Evolutionary conservation across 1,139 yeast genomes (phyloP).

Genomic region (Candida sp.): DNA sequence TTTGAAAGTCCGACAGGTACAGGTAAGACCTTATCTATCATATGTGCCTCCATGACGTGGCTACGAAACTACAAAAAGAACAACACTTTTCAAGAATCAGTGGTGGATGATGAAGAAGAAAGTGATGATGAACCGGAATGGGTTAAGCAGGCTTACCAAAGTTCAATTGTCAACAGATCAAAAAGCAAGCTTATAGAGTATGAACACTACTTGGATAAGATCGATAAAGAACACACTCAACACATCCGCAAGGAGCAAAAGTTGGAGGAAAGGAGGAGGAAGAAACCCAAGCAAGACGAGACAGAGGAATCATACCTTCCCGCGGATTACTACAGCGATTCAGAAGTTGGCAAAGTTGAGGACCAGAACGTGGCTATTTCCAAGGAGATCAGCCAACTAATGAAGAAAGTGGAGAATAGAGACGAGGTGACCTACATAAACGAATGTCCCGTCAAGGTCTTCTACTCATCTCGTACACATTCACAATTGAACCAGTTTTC

Average conservation of each 20-base stretch:
- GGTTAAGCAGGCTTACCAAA: conserved; percentile 53
- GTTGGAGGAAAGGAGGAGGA: conserved; percentile 4
- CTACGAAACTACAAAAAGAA: conserved; percentile 60
- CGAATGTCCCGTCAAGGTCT: conserved; percentile 51
- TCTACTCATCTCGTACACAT: conserved; percentile 87
- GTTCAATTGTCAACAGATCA: conserved; percentile 32
- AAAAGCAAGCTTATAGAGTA: conserved; percentile 38
- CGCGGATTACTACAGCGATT: conserved; percentile 42
- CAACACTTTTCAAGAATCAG: conserved; percentile 32
- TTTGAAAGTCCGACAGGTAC: conserved; percentile 97
- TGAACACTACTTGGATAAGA: conserved; percentile 40
- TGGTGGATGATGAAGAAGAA: conserved; percentile 19
- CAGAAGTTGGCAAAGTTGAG: conserved; percentile 18
- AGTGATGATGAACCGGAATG: conserved; percentile 63
- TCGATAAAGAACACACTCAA: conserved; percentile 20
- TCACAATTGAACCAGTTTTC: conserved; percentile 88
- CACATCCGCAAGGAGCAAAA: conserved; percentile 16
- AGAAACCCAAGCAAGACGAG: conserved; percentile 1
- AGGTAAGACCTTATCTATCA: conserved; percentile 87
- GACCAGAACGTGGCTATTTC: conserved; percentile 32
- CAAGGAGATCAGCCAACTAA: conserved; percentile 46
- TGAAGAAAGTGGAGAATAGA: conserved; percentile 39
- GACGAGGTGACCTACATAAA: conserved; percentile 20
- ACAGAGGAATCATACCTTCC: conserved; percentile 32
- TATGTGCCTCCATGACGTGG: conserved; percentile 91